Conservation (phyloP, 306 rosid genomes). For the Abrus pulchellus region DNA sequence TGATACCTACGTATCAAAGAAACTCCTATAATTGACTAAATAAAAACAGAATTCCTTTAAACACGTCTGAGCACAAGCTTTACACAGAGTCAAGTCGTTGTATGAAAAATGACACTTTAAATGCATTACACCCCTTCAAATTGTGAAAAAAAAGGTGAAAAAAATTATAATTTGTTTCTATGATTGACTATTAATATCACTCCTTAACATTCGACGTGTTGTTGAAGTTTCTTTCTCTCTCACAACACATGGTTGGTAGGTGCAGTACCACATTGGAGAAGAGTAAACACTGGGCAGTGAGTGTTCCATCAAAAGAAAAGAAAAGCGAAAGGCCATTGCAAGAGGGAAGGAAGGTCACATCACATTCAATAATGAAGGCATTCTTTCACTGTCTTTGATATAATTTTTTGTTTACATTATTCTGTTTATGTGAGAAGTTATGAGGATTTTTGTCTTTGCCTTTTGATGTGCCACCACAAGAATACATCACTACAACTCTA, state of each 20-base stretch:
- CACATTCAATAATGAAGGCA: constrained; percentile 56
- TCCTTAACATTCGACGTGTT: constrained; percentile 39
- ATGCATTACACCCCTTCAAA: constrained; percentile 1
- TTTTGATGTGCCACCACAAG: constrained; percentile 58
- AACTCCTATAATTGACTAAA: constrained; percentile 49
- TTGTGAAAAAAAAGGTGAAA: not conserved
- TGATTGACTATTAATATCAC: constrained; percentile 37
- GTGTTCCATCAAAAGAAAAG: constrained; percentile 53
- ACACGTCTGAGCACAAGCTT: constrained; percentile 49
- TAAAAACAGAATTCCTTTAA: constrained; percentile 50
- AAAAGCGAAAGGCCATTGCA: constrained; percentile 47
- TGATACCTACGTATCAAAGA: constrained; percentile 43
- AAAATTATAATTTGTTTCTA: constrained; percentile 8
- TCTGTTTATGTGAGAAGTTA: constrained; percentile 19
- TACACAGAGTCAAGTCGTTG: constrained; percentile 43
- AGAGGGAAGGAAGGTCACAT: constrained; percentile 60
- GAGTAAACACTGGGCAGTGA: constrained; percentile 30
- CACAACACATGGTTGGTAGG: constrained; percentile 45
- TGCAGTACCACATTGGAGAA: constrained; percentile 23
- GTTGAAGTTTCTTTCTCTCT: constrained; percentile 40
- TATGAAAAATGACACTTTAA: constrained; percentile 40
- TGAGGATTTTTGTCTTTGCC: constrained; percentile 56
- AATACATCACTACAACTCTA: constrained; percentile 48
- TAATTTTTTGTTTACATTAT: constrained; percentile 35
- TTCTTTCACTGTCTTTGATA: constrained; percentile 23